These are phyloP conservation scores for Phytophthora quininea DNA, from an alignment of 352 stramenopile genomes.

Conservation along the genomic window DNA sequence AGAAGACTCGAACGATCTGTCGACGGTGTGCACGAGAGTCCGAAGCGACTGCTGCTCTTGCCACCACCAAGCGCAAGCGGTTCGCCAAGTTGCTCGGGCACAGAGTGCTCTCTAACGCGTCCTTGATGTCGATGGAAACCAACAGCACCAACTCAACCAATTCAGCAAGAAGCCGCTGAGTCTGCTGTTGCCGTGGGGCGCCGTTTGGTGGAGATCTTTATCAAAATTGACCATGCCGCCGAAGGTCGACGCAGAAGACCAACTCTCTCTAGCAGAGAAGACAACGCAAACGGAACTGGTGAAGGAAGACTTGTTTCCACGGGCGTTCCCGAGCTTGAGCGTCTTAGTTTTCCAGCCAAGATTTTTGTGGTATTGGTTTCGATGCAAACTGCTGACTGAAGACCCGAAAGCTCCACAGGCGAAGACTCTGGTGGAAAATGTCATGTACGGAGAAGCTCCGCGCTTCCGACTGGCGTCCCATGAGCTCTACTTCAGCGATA, in stretches of 20 bases:
- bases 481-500: slow-evolving; percentile 65
- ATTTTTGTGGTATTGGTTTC: slow-evolving; percentile 32
- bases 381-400: slow-evolving; percentile 16
- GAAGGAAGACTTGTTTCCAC: slow-evolving; percentile 18
- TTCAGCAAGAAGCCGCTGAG: background rate
- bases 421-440: slow-evolving; percentile 14
- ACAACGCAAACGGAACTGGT: background rate
- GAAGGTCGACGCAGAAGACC: background rate
- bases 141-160: slow-evolving; percentile 10
- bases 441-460: slow-evolving; percentile 55
- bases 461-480: slow-evolving; percentile 51
- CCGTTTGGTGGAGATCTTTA: background rate
- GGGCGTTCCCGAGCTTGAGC: slow-evolving; percentile 23
- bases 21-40: slow-evolving; percentile 27
- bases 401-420: slow-evolving; percentile 13
- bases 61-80: slow-evolving; percentile 2
- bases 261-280: background rate
- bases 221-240: background rate
- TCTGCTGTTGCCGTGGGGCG: too few species aligned
- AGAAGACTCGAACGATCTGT: slow-evolving; percentile 25
- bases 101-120: slow-evolving; percentile 15
- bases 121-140: slow-evolving; percentile 13
- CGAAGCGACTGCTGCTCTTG: slow-evolving; percentile 8
- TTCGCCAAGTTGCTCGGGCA: background rate
- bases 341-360: slow-evolving; percentile 27